These are phyloP conservation scores for Bipolaris victoriae DNA, from an alignment of 2,329 filamentous ascomycete species.

Conservation along the genomic window DNA sequence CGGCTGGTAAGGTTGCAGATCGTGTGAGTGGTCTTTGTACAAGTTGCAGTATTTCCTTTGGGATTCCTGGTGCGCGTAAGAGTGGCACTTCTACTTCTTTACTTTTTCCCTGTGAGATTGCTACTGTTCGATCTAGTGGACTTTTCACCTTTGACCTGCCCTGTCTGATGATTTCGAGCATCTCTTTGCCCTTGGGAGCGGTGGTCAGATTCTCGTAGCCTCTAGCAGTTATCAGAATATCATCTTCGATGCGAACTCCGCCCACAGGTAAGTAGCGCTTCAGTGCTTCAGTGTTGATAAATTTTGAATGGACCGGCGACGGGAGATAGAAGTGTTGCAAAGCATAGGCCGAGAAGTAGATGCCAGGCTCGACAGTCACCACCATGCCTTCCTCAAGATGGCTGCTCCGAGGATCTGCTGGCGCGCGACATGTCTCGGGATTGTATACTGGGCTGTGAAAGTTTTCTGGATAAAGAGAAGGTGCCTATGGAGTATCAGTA, in stretches of 20 bases:
- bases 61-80: constrained; percentile 38
- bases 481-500: constrained; percentile 30
- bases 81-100: constrained; percentile 18
- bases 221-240: constrained; percentile 72
- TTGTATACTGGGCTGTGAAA: constrained; percentile 45
- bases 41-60: constrained; percentile 17
- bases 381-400: constrained; percentile 61
- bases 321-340: constrained; percentile 75
- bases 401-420: constrained; percentile 41
- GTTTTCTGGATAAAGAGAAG: constrained; percentile 41
- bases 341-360: constrained; percentile 90
- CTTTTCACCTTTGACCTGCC: constrained; percentile 15
- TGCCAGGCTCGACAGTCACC: constrained; percentile 62
- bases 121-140: neutral
- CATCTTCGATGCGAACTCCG: constrained; percentile 75
- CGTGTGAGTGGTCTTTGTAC: constrained; percentile 24
- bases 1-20: constrained; percentile 31
- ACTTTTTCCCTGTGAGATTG: neutral
- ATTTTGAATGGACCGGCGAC: constrained; percentile 73
- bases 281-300: constrained; percentile 75
- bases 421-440: constrained; percentile 37
- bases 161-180: constrained; percentile 62
- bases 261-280: constrained; percentile 83
- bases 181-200: constrained; percentile 70
- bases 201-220: constrained; percentile 77